Percentiles rank a stretch among this genome's conserved stretches.
Evolutionary conservation across 257 asterid species (phyloP).

Genomic region (Ajuga chamaepitys): DNA sequence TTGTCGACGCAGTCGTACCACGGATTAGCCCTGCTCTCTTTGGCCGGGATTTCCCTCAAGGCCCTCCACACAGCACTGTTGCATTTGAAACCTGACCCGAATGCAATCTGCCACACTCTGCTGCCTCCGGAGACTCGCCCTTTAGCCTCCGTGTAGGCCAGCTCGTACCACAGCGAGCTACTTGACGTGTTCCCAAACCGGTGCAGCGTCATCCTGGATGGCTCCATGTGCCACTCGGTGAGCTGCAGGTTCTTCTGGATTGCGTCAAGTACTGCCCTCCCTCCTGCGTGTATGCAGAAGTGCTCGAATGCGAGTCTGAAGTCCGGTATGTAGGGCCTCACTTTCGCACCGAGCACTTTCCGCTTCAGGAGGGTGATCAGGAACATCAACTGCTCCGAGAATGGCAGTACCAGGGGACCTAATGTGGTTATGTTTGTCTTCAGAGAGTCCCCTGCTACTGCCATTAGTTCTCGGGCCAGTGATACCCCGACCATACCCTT

Average conservation of each 20-base stretch:
- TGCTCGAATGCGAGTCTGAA: conserved; percentile 61
- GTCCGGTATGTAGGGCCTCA: conserved; percentile 56
- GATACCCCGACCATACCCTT: conserved; percentile 39
- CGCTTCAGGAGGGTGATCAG: conserved; percentile 29
- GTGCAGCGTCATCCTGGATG: conserved; percentile 55
- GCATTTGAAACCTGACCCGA: conserved; percentile 61
- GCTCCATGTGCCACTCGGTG: conserved; percentile 59
- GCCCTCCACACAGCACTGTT: conserved; percentile 58
- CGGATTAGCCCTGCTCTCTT: conserved; percentile 25
- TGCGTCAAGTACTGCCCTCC: conserved; percentile 50
- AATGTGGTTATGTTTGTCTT: conserved; percentile 48
- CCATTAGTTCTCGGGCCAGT: conserved; percentile 44
- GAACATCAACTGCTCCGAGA: conserved; percentile 45
- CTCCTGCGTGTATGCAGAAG: conserved; percentile 53
- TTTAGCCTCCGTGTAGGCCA: conserved; percentile 43
- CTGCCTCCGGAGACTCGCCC: conserved; percentile 33
- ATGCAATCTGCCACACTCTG: conserved; percentile 54
- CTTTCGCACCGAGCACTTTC: conserved; percentile 25
- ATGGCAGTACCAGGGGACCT: conserved; percentile 46
- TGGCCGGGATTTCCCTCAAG: conserved; percentile 25
- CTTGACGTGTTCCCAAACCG: conserved; percentile 57
- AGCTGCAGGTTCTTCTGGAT: conserved; percentile 44
- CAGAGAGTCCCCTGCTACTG: conserved; percentile 42
- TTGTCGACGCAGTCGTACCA: conserved; percentile 39
- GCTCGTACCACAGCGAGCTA: conserved; percentile 52